Conservation (phyloP, 1,284 basidiomycete species). For the Cutaneotrichosporon sp. region DNA sequence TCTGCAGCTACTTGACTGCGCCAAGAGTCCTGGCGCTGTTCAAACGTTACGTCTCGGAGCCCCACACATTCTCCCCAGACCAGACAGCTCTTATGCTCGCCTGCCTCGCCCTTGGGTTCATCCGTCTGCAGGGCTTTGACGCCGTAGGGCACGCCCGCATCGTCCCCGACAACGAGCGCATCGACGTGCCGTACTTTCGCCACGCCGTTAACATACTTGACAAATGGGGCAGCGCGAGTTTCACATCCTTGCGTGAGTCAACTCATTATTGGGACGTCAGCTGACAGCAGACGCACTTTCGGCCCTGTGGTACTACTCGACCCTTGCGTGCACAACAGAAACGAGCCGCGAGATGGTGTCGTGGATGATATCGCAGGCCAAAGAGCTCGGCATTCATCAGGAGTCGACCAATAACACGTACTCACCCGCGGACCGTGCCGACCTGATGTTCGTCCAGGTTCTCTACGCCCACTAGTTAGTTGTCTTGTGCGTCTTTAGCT, state of each 20-base stretch:
- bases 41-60: conserved; percentile 11
- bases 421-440: conserved; percentile 14
- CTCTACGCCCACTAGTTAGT: conserved; percentile 18
- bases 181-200: conserved; percentile 15
- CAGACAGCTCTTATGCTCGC: conserved; percentile 11
- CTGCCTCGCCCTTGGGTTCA: conserved; percentile 13
- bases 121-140: conserved; percentile 8
- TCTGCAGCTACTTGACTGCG: conserved; percentile 16
- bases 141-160: not conserved
- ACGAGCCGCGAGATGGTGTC: conserved; percentile 10
- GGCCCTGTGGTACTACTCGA: conserved; percentile 14
- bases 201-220: conserved; percentile 13
- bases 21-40: conserved; percentile 12
- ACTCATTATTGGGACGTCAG: too few relatives aligned
- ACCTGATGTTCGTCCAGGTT: conserved; percentile 17
- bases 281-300: conserved; percentile 16
- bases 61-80: conserved; percentile 12
- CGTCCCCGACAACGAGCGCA: conserved; percentile 5
- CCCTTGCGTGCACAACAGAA: conserved; percentile 11
- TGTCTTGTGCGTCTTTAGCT: not conserved
- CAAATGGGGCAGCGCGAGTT: conserved; percentile 13
- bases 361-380: conserved; percentile 19
- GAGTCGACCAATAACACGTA: conserved; percentile 9
- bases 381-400: conserved; percentile 17
- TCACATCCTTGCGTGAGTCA: conserved; percentile 16